A percentile compares a stretch with the other conserved stretches of the same genome.
Conservation (phyloP, 2,329 filamentous ascomycete genomes). For the Aspergillus niger region DNA sequence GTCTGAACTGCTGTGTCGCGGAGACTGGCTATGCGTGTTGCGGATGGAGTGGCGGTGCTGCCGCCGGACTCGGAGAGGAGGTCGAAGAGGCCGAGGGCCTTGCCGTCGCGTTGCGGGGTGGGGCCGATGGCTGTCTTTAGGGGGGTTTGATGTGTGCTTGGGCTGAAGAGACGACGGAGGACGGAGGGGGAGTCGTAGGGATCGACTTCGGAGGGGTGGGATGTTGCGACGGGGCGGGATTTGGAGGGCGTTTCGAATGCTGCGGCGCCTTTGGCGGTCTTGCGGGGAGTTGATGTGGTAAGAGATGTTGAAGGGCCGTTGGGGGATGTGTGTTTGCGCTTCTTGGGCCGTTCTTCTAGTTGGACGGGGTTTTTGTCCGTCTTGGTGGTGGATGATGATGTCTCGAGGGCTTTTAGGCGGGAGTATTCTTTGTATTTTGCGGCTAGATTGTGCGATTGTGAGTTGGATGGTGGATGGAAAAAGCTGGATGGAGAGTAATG, state of each 20-base stretch:
- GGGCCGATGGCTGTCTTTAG: conserved; percentile 48
- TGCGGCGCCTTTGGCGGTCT: conserved; percentile 28
- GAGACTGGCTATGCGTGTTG: conserved; percentile 29
- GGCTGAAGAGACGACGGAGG: conserved; percentile 41
- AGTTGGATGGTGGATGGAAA: background rate
- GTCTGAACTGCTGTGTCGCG: conserved; percentile 37
- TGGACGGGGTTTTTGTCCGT: conserved; percentile 20
- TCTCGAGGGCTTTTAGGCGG: conserved; percentile 41
- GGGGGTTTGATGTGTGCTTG: conserved; percentile 37
- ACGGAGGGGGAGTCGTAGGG: conserved; percentile 48
- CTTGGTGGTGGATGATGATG: background rate
- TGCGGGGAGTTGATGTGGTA: conserved; percentile 38
- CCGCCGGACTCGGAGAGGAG: conserved; percentile 46
- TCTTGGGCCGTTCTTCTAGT: conserved; percentile 29
- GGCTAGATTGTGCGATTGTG: conserved; percentile 30
- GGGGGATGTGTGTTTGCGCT: conserved; percentile 37
- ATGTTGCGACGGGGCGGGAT: conserved; percentile 16
- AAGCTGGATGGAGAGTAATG: background rate
- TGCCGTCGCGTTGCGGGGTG: conserved; percentile 53
- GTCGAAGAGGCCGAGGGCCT: conserved; percentile 51
- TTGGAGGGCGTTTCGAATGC: conserved; percentile 38
- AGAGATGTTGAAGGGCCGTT: conserved; percentile 23
- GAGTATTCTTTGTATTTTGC: conserved; percentile 53
- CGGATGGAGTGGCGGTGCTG: conserved; percentile 38
- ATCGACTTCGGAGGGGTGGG: conserved; percentile 45